Percentiles rank a stretch among this genome's conserved stretches.
Evolutionary conservation across 257 asterid genomes (phyloP).

Genomic region (Solanum microdontum): DNA sequence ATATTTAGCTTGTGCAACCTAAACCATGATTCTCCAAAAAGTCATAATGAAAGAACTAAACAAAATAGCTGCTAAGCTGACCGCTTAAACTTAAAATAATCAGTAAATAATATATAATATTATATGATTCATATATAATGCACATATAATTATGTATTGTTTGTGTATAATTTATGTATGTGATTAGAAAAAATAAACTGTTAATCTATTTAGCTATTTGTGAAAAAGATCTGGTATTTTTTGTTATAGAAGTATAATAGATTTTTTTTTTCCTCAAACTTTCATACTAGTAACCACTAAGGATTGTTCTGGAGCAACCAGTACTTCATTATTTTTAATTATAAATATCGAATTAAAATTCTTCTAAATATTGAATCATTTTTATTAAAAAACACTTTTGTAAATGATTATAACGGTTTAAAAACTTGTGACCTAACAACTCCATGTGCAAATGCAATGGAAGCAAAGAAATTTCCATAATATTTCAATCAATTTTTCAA

Average conservation of each 20-base stretch:
- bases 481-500: neutral
- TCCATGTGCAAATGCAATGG: neutral
- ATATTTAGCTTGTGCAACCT: neutral
- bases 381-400: no score
- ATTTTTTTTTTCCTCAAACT: no score
- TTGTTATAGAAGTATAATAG: no score
- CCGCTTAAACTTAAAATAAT: no score
- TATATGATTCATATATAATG: neutral
- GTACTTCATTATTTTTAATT: no score
- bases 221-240: no score
- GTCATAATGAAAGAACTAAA: neutral
- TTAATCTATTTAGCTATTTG: no score
- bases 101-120: no score
- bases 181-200: neutral
- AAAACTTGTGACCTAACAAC: neutral
- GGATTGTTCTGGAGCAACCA: fast-evolving
- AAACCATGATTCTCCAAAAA: neutral
- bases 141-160: neutral
- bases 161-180: neutral
- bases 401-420: no score
- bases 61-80: no score
- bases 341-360: no score
- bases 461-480: neutral
- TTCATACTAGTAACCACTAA: neutral
- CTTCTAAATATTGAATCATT: neutral